Percentiles rank a stretch among this genome's conserved stretches.
These are phyloP conservation scores for Boletus edulis DNA, from an alignment of 768 basidiomycete genomes.

Conservation along the genomic window DNA sequence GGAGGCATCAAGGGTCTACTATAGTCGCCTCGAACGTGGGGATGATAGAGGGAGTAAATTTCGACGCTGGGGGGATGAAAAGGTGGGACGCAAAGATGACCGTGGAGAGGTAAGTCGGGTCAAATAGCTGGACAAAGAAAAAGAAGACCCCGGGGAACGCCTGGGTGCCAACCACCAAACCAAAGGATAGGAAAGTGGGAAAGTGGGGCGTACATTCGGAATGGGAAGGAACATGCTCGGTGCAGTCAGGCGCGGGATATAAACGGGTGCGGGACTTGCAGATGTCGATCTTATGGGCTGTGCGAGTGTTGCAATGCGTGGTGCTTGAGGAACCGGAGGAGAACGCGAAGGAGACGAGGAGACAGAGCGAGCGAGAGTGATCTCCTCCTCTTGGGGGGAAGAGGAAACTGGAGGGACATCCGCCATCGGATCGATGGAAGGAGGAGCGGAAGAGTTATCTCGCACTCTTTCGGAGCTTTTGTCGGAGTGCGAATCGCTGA, in stretches of 20 bases:
- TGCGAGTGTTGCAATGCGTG: conserved; percentile 37
- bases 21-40: conserved; percentile 5
- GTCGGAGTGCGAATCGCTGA: conserved; percentile 12
- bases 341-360: neutral
- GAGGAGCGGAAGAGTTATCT: neutral
- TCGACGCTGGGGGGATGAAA: conserved; percentile 5
- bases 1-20: conserved; percentile 2
- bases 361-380: conserved; percentile 45
- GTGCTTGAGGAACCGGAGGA: neutral
- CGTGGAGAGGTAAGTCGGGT: neutral
- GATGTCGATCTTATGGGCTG: neutral
- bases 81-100: conserved; percentile 1
- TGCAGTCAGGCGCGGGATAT: conserved; percentile 64
- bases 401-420: neutral
- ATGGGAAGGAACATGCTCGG: conserved; percentile 88
- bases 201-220: conserved; percentile 71
- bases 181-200: conserved; percentile 46
- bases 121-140: conserved; percentile 36
- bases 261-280: conserved; percentile 35
- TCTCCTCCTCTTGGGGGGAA: conserved; percentile 30
- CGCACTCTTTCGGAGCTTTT: neutral
- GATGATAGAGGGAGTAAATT: neutral
- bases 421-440: conserved; percentile 2
- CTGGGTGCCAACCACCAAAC: conserved; percentile 54
- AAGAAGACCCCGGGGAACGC: conserved; percentile 41